Base-by-base conservation (phyloP, 495 filamentous ascomycete genomes). In the Hyphodiscus hymeniophilus region DNA sequence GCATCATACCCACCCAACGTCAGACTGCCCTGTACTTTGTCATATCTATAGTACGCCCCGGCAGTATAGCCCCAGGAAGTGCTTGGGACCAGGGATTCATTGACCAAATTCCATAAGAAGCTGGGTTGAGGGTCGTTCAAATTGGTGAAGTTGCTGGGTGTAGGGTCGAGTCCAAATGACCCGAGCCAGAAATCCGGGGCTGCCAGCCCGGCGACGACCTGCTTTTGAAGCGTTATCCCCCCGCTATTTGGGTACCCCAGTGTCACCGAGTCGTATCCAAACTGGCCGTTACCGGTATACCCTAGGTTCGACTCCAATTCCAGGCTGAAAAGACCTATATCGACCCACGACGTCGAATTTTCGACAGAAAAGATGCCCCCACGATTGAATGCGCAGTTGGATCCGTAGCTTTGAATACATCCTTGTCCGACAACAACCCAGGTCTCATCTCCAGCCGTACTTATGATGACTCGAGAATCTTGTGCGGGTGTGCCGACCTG, bases 1-100 rank as follows among this genome's bases (percentile, higher is more conserved):
- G 65, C 43, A 48, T 81, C 75, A 45, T 75, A 77, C 6, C 76
- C 77, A 3, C 75, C 76, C 22, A 80, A 68, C 0, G 74, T 76
- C 3, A 81, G 60, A 40, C 70, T 72, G 11, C 65, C 69, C 41
- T 72, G 73, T 5, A 61, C 67, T 26, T 71, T 66, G 7, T 74
- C 69, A 33, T 67, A 61, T 26, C 66, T 57, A 32, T 64, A 69
- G 50, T 80, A 79, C 42, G 64, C 65, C 75, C 77, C 10, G 73
- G 75, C 7, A 12, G 75, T 80, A 57, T 76, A 80, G 32, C 71
- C 73, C 62, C 66, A 77, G 18, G 70, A 71, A 11, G 74, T 28
- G 52, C 73, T 76, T 10, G 74, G 72, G 15, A 79, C 75, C 7
- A 63, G 46, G 7, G 63, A 61, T 16, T 72, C 56, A 21, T 70